phyloP scores from a whole-genome alignment of 2,329 filamentous ascomycete genomes.

The Colletotrichum karsti region DNA sequence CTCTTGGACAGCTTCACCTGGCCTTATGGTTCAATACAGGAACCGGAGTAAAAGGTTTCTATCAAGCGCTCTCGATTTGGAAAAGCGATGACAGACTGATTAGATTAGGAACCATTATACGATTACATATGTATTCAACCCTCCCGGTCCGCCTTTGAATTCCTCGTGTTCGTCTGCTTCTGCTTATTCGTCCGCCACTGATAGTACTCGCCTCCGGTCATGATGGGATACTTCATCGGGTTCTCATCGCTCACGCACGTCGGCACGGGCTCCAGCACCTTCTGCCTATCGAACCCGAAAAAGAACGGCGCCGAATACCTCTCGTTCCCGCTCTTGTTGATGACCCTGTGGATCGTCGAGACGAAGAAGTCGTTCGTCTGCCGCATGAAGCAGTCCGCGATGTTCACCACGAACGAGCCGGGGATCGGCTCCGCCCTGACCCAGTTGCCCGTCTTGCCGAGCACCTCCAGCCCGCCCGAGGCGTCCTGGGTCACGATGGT shows the following conservation, averaged over 20 bases:
- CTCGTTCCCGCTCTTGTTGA: constrained; percentile 44
- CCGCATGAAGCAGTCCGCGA: constrained; percentile 51
- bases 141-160: background rate
- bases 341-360: constrained; percentile 49
- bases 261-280: constrained; percentile 38
- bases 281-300: constrained; percentile 34
- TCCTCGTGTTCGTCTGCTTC: constrained; percentile 9
- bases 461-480: constrained; percentile 52
- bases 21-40: background rate
- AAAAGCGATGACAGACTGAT: accelerated
- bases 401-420: constrained; percentile 54
- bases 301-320: constrained; percentile 52
- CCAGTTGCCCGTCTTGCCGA: constrained; percentile 54
- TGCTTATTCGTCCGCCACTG: constrained; percentile 40
- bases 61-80: no score
- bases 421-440: constrained; percentile 51
- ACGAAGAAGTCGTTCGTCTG: constrained; percentile 52
- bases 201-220: constrained; percentile 44
- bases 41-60: accelerated
- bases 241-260: constrained; percentile 40
- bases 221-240: constrained; percentile 42
- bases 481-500: constrained; percentile 56
- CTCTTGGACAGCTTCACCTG: background rate
- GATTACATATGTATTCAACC: background rate
- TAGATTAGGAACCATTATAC: no score